phyloP scores from a whole-genome alignment of 1,284 basidiomycete genomes.

The Sporisorium graminicola region DNA sequence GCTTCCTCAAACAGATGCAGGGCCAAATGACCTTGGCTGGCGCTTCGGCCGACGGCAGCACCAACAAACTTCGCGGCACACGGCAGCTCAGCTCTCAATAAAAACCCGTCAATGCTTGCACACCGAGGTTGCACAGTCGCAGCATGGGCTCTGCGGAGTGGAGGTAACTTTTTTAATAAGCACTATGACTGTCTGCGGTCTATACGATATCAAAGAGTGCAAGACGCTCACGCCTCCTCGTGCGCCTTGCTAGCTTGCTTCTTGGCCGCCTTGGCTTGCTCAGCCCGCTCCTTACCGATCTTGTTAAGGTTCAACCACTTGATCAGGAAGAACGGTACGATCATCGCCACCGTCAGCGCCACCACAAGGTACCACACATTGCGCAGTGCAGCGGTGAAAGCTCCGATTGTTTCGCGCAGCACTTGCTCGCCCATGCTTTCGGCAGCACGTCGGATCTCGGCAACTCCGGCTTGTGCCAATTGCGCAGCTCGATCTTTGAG shows the following conservation, averaged over 20 bases:
- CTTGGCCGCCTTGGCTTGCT: slow-evolving; percentile 5
- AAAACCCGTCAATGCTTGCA: background rate
- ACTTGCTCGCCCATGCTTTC: slow-evolving; percentile 8
- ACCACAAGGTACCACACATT: slow-evolving; percentile 31
- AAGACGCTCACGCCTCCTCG: slow-evolving; percentile 9
- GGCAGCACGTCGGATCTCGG: slow-evolving; percentile 17
- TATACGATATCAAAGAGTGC: too few species aligned
- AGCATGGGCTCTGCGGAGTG: background rate
- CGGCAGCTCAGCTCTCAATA: slow-evolving; percentile 10
- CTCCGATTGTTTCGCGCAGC: slow-evolving; percentile 8
- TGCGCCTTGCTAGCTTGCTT: background rate
- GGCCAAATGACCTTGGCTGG: slow-evolving; percentile 53
- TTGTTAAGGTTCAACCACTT: slow-evolving; percentile 32
- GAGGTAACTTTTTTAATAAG: background rate
- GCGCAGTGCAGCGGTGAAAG: slow-evolving; percentile 22
- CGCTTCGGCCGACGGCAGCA: slow-evolving; percentile 21
- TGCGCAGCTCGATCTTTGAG: slow-evolving; percentile 8
- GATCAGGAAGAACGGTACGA: slow-evolving; percentile 28
- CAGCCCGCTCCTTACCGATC: slow-evolving; percentile 14
- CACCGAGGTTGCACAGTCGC: background rate
- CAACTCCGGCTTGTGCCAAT: slow-evolving; percentile 10
- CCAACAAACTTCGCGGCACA: slow-evolving; percentile 40
- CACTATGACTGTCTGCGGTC: background rate
- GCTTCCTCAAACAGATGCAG: slow-evolving; percentile 55
- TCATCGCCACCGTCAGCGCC: slow-evolving; percentile 14